A percentile compares a stretch with the other conserved stretches of the same genome.
These are phyloP conservation scores for Penicillium bovifimosum DNA, from an alignment of 495 filamentous ascomycete genomes.

Conservation along the genomic window DNA sequence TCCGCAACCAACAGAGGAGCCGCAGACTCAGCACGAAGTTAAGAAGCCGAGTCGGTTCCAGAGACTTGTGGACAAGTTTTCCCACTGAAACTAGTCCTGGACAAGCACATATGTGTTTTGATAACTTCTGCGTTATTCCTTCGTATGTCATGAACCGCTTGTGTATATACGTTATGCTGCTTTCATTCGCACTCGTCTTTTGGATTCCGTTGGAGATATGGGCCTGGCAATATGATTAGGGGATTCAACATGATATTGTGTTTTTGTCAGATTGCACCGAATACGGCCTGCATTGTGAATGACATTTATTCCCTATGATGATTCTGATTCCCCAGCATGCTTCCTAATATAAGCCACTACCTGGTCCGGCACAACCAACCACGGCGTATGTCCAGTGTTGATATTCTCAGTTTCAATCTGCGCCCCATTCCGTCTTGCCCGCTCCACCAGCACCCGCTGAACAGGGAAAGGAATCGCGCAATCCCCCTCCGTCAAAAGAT, in stretches of 20 bases:
- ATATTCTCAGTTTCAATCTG: constrained; percentile 28
- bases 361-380: constrained; percentile 24
- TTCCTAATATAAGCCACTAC: constrained; percentile 21
- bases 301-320: background rate
- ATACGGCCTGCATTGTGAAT: background rate
- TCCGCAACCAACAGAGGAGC: background rate
- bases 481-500: constrained; percentile 35
- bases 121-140: background rate
- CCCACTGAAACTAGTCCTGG: constrained; percentile 1
- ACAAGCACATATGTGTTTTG: background rate
- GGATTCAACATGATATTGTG: too few species aligned
- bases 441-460: constrained; percentile 38
- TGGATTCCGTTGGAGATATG: background rate
- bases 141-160: background rate
- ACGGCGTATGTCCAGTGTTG: constrained; percentile 28
- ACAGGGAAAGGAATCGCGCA: constrained; percentile 30
- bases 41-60: constrained; percentile 8
- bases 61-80: constrained; percentile 12
- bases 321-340: constrained; percentile 14
- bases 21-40: background rate
- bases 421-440: constrained; percentile 24
- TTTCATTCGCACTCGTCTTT: background rate
- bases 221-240: background rate
- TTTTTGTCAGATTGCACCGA: background rate
- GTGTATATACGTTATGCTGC: background rate